Base-by-base conservation (phyloP, 1,284 basidiomycete species). In the Singerocomus inundabilis region DNA sequence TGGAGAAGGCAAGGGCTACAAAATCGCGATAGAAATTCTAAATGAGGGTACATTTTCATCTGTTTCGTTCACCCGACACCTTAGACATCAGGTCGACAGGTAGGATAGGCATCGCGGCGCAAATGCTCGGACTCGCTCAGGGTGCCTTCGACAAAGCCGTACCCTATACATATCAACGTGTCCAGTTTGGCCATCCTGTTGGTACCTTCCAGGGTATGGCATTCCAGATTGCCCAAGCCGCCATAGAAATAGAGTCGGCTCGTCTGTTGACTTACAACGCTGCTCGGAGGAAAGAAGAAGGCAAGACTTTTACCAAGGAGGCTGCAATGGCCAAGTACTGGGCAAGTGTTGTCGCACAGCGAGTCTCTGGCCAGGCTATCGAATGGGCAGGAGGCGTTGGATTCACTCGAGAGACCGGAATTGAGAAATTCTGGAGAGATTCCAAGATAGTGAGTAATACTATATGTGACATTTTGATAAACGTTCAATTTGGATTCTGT, bases 301-400 rank as follows among this genome's bases (percentile, higher is more conserved):
- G 93, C 18, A 77, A 80, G 58, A 68, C 75, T 36, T 98, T 98
- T 70, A 87, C 88, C 37, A 93, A 92, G 73, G 89, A 98, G 72
- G 95, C 96, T 16, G 94, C 95, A 5, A 97, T 98, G 91, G 95
- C 95, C 48, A 94, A 97, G 70, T 93, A 92, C 62, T 93, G 84
- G 76, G 79, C 91, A 18, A 91, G 89, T 54, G 82, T 91, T 48
- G 84, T 99, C 15, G 96, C 97, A 10, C 91, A 97, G 72, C 78
- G 81, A 45, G 94, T 96, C 5, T 80, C 86, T 26, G 94, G 95
- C 11, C 72, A 76, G 43, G 96, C 97, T 15, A 98, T 99, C 62
- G 97, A 99, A 70, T 98, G 96, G 96, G 85, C 87, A 5, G 96
- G 96, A 43, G 97, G 96, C 16, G 80, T 96, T 40, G 96, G 95